These are phyloP conservation scores for Rhodosorus marinus DNA, from an alignment of 23 red algal species.

Conservation along the genomic window DNA sequence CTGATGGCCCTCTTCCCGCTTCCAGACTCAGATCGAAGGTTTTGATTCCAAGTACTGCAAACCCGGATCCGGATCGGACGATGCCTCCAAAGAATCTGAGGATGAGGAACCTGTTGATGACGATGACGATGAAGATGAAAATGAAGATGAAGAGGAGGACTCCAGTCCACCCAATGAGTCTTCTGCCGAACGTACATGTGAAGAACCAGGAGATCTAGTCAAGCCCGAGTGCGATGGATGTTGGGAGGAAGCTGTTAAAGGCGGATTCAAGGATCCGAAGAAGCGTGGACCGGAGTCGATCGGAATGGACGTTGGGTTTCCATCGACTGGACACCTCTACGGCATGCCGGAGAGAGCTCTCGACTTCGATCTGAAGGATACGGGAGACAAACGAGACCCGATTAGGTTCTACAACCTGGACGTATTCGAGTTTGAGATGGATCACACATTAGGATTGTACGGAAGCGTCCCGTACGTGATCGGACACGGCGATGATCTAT, in stretches of 20 bases:
- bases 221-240: slow-evolving; percentile 23
- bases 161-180: background rate
- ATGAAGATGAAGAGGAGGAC: background rate
- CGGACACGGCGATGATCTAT: background rate
- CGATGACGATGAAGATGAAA: slow-evolving; percentile 1
- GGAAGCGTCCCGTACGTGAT: slow-evolving; percentile 61
- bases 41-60: too few species aligned
- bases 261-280: slow-evolving; percentile 39
- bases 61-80: too few species aligned
- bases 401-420: slow-evolving; percentile 88
- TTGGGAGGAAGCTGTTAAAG: slow-evolving; percentile 20
- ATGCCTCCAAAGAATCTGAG: too few species aligned
- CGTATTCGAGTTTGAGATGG: slow-evolving; percentile 89
- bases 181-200: background rate
- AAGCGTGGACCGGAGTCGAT: slow-evolving; percentile 47
- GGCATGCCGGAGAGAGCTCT: slow-evolving; percentile 71
- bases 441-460: slow-evolving; percentile 74
- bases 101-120: background rate
- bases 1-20: too few species aligned
- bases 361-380: slow-evolving; percentile 33
- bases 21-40: too few species aligned
- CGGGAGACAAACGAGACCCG: slow-evolving; percentile 30
- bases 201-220: background rate
- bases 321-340: slow-evolving; percentile 29
- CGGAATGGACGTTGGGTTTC: slow-evolving; percentile 61